Evolutionary conservation across 805 yeast species (phyloP).

Genomic region (Wickerhamomyces ciferrii): DNA sequence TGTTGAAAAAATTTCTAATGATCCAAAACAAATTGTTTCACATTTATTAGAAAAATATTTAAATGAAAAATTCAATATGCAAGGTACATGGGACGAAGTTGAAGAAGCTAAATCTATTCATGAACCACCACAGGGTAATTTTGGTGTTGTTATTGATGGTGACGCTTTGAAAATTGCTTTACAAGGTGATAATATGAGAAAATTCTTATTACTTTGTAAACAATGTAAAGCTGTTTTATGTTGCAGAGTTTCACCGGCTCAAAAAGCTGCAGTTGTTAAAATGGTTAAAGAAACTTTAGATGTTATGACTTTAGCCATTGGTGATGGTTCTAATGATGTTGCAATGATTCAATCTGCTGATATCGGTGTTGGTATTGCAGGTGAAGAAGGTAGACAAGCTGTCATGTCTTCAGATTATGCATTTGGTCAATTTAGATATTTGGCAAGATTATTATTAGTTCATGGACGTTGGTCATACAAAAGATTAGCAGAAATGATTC

Average conservation of each 20-base stretch:
- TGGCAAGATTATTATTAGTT: conserved; percentile 59
- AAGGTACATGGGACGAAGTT: conserved; percentile 55
- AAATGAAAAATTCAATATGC: conserved; percentile 48
- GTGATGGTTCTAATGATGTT: conserved; percentile 88
- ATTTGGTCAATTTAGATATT: conserved; percentile 73
- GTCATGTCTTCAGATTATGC: conserved; percentile 88
- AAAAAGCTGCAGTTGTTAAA: conserved; percentile 78
- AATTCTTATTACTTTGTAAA: conserved; percentile 67
- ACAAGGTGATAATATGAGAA: conserved; percentile 39
- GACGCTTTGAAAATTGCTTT: conserved; percentile 61
- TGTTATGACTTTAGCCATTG: conserved; percentile 84
- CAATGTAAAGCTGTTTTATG: conserved; percentile 79
- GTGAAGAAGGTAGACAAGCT: conserved; percentile 89
- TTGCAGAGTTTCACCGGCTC: conserved; percentile 86
- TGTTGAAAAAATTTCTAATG: conserved; percentile 36
- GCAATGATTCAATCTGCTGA: conserved; percentile 89
- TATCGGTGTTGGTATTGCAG: conserved; percentile 87
- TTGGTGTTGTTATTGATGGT: conserved; percentile 76
- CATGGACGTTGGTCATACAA: conserved; percentile 90
- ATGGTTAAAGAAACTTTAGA: conserved; percentile 68
- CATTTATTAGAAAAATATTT: conserved; percentile 48
- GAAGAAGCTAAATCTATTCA: conserved; percentile 50
- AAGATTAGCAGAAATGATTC: conserved; percentile 79
- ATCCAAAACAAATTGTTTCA: conserved; percentile 37
- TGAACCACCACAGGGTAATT: conserved; percentile 60